phyloP scores from a whole-genome alignment of 805 yeast genomes.

The Candida ortonii region DNA sequence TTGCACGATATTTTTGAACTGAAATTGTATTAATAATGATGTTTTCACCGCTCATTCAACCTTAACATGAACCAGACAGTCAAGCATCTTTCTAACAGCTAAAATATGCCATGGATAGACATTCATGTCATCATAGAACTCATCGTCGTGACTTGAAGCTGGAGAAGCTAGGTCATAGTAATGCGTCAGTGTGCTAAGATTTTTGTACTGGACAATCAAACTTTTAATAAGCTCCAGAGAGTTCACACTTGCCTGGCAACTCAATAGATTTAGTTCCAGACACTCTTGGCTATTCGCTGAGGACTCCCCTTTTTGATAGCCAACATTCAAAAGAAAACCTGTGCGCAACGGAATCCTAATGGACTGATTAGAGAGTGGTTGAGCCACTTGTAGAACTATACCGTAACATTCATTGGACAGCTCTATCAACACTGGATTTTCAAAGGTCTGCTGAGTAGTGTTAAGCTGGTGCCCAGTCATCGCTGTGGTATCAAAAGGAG shows the following conservation, averaged over 20 bases:
- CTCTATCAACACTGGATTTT: conserved; percentile 40
- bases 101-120: conserved; percentile 72
- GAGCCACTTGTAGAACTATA: conserved; percentile 53
- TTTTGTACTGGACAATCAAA: conserved; percentile 59
- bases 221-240: conserved; percentile 52
- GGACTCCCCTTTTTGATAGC: conserved; percentile 1
- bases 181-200: conserved; percentile 40
- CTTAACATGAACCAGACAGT: conserved; percentile 54
- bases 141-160: conserved; percentile 23
- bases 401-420: conserved; percentile 53
- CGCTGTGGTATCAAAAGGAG: conserved; percentile 25
- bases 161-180: conserved; percentile 29
- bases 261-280: conserved; percentile 64
- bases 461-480: conserved; percentile 2
- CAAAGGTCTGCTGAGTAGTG: conserved; percentile 5
- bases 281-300: conserved; percentile 22
- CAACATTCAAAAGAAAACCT: conserved; percentile 56
- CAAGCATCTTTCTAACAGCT: conserved; percentile 62
- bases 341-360: conserved; percentile 67
- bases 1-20: conserved; percentile 6
- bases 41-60: conserved; percentile 33
- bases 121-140: conserved; percentile 22
- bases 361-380: conserved; percentile 69
- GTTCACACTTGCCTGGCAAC: conserved; percentile 69
- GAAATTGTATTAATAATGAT: conserved; percentile 2